Evolutionary conservation across 2,329 filamentous ascomycete genomes (phyloP), one percentile per base, ranked within the genome.

Genomic region (Calonectria montana): DNA sequence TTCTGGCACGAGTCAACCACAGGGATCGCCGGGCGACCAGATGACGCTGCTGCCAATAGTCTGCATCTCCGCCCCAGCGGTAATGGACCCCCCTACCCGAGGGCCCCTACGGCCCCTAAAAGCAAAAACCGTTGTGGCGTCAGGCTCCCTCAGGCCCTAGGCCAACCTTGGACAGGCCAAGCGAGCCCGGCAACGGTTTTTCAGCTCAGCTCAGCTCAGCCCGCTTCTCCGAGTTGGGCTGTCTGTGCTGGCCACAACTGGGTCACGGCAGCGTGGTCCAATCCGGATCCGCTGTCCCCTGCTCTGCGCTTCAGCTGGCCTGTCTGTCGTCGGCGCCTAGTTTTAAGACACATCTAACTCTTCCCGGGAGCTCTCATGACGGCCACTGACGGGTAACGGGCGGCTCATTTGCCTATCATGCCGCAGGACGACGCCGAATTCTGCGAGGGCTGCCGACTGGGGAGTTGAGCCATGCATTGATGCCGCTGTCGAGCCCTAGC

Each of bases 51-150:
- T 77, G 71, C 69, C 76, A 78, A 79, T 79, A 75, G 74, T 76
- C 67, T 70, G 65, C 73, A 73, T 76, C 73, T 70, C 77, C 70
- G 75, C 72, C 74, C 74, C 63, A 70, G 72, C 68, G 64, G 70
- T 77, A 74, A 76, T 77, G 73, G 76, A 73, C 68, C 72, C 74
- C 53, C 68, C 70, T 67, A 68, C 73, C 67, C 71, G 65, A 72
- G 59, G 66, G 61, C 37, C 47, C 48, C 71, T 71, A 59, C 73
- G 72, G 73, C 75, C 77, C 72, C 77, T 78, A 79, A 73, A 77
- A 76, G 71, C 74, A 75, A 71, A 77, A 79, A 77, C 74, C 77
- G 77, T 79, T 79, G 77, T 79, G 76, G 77, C 77, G 71, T 67
- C 71, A 73, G 65, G 73, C 70, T 75, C 69, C 73, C 74, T 70